Conservation (phyloP, 2,329 filamentous ascomycete genomes). For the Claviceps pazoutovae region DNA sequence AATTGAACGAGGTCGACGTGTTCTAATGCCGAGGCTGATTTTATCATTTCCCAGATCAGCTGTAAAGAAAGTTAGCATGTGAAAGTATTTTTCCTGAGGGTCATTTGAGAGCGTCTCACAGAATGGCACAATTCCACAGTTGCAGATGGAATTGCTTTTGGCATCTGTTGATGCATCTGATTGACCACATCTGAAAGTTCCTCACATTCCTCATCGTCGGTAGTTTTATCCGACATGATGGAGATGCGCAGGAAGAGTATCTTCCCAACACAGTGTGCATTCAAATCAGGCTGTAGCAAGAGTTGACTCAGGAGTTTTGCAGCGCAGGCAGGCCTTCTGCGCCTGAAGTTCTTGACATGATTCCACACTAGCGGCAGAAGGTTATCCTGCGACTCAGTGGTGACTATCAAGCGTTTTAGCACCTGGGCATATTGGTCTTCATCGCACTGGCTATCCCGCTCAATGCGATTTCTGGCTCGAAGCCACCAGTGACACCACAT, state of each 20-base stretch:
- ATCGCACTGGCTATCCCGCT: constrained; percentile 22
- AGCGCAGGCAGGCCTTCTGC: constrained; percentile 35
- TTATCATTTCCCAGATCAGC: constrained; percentile 73
- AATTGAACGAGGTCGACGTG: constrained; percentile 40
- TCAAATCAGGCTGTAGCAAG: constrained; percentile 42
- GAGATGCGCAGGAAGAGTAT: constrained; percentile 53
- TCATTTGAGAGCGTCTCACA: constrained; percentile 27
- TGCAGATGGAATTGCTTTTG: constrained; percentile 37
- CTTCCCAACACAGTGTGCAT: constrained; percentile 51
- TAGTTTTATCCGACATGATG: constrained; percentile 39
- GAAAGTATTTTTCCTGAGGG: no score
- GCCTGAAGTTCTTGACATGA: constrained; percentile 50
- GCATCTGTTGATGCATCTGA: constrained; percentile 28
- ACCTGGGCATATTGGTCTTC: constrained; percentile 34
- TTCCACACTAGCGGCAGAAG: constrained; percentile 54
- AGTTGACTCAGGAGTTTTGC: constrained; percentile 47
- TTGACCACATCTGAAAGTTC: constrained; percentile 14
- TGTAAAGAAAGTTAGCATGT: constrained; percentile 20
- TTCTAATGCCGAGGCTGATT: constrained; percentile 38
- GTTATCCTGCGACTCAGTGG: constrained; percentile 43
- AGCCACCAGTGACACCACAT: constrained; percentile 54
- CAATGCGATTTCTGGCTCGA: constrained; percentile 41
- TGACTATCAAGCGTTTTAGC: constrained; percentile 47
- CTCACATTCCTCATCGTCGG: constrained; percentile 13
- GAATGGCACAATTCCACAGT: constrained; percentile 56